phyloP scores from a whole-genome alignment of 176 grass and related monocot species.

The Alloteropsis semialata region DNA sequence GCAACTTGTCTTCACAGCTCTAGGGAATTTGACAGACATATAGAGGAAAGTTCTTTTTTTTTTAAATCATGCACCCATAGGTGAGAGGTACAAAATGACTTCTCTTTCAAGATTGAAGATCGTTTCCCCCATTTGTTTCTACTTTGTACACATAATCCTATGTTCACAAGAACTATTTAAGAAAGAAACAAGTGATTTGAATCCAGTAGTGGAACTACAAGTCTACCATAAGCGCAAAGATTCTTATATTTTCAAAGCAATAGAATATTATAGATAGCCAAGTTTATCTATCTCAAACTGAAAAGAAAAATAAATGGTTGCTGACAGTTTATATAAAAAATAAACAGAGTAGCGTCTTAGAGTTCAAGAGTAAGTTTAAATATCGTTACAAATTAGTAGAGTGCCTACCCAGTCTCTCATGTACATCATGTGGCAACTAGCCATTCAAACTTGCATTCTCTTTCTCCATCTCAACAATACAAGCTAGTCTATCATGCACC shows the following conservation, averaged over 20 bases:
- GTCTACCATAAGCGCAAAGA: not conserved
- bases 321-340: not conserved
- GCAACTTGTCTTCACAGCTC: not conserved
- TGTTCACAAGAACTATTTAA: not conserved
- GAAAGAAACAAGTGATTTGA: not conserved
- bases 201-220: not conserved
- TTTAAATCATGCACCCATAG: not conserved
- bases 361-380: not conserved
- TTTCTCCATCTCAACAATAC: constrained; percentile 83
- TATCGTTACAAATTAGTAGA: not conserved
- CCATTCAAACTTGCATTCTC: constrained; percentile 60
- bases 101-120: not conserved
- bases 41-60: not conserved
- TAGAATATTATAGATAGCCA: not conserved
- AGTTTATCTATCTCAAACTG: not conserved
- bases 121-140: not conserved
- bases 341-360: not conserved
- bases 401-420: constrained; percentile 17
- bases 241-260: not conserved
- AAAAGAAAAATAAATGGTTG: not conserved
- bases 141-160: not conserved
- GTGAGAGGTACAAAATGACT: not conserved
- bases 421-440: constrained; percentile 10
- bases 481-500: constrained; percentile 83
- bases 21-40: not conserved